Percentiles rank a stretch among this genome's conserved stretches.
These are phyloP conservation scores for Durio zibethinus DNA, from an alignment of 345 rosid genomes.

Conservation along the genomic window DNA sequence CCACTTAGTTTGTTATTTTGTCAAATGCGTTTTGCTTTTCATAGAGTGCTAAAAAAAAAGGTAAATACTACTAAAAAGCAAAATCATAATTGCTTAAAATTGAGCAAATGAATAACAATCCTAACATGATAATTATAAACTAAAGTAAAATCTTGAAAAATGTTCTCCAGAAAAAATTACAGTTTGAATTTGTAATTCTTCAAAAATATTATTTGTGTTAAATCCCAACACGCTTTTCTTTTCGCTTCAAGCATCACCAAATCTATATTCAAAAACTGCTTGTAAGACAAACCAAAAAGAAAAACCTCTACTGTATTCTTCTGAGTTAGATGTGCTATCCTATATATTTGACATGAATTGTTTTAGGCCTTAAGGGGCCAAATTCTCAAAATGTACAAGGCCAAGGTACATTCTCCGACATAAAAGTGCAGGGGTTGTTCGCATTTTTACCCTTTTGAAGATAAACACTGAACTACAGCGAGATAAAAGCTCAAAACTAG, in stretches of 20 bases:
- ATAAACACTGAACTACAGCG: neutral
- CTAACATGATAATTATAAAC: neutral
- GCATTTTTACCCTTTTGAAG: neutral
- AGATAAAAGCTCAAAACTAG: neutral
- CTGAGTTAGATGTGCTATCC: neutral
- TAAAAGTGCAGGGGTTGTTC: neutral
- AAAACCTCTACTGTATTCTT: neutral
- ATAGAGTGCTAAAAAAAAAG: neutral
- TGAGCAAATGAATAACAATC: neutral
- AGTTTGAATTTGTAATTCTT: too few relatives aligned
- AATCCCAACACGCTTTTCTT: neutral
- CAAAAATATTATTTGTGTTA: neutral
- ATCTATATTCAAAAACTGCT: neutral
- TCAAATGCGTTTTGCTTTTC: neutral
- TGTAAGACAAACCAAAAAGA: neutral
- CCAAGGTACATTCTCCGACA: neutral
- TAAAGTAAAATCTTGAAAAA: too few relatives aligned
- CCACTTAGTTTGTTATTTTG: too few relatives aligned
- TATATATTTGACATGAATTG: neutral
- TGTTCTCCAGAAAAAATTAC: too few relatives aligned
- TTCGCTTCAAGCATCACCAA: neutral
- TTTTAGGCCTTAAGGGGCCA: neutral
- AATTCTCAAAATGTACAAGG: neutral
- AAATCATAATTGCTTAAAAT: neutral
- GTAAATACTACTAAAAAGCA: neutral